Base-by-base conservation (phyloP, 805 yeast species). In the Candida lessepsii region DNA sequence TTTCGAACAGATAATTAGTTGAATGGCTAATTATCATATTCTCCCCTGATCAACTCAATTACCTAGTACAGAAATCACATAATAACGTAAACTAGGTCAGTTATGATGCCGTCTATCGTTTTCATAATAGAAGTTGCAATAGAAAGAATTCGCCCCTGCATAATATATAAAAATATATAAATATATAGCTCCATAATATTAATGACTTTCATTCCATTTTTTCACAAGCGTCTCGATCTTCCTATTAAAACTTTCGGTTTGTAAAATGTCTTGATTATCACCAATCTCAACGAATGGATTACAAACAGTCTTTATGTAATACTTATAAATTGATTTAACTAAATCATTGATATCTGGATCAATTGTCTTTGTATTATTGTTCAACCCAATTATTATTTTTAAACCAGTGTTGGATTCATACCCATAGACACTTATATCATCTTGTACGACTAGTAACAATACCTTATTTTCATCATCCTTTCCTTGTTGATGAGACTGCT, bases 381-480 rank as follows among this genome's bases (percentile, higher is more conserved):
- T 20, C 52, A 61, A 41, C 1, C 89, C 90, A 16, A 82, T 61
- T 15, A 83, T 75, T 2, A 83, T 72, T 57, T 81, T 82, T 36
- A 83, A 61, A 8, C 87, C 87, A 25, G 84, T 81, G 50, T 74
- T 78, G 6, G 83, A 77, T 56, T 81, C 86, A 50, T 71, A 71
- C 3, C 90, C 90, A 55, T 79, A 83, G 20, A 83, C 83, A 21
- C 77, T 69, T 20, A 81, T 68, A 2, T 78, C 84, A 49, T 83
- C 88, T 45, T 83, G 85, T 3, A 80, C 75, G 55, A 83, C 81
- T 25, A 83, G 61, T 19, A 83, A 60, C 11, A 66, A 45, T n/a
- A 56, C 61, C n/a, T 63, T 63, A 23, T 40, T 29, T 14, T 29
- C 36, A 28, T 41, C 48, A 40, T 44, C 40, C 7, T 48, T 46